Conservation (phyloP, 1,139 yeast species). For the Petasospora fabianii region DNA sequence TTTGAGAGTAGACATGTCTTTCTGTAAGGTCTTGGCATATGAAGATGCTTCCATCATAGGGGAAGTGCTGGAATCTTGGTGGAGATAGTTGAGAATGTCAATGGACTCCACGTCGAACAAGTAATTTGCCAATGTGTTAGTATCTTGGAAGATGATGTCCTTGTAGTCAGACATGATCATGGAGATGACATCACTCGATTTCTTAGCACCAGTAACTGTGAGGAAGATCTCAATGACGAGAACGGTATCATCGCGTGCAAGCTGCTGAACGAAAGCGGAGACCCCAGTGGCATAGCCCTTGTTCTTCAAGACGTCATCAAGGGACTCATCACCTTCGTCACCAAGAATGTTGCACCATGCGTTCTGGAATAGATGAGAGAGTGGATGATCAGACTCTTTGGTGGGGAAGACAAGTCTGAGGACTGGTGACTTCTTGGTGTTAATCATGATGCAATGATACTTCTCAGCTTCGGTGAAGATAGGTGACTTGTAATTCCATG, state of each 20-base stretch:
- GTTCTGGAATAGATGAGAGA: conserved; percentile 29
- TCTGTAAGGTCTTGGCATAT: conserved; percentile 37
- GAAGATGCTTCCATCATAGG: conserved; percentile 46
- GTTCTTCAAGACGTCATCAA: conserved; percentile 33
- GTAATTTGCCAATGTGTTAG: conserved; percentile 33
- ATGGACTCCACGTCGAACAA: conserved; percentile 44
- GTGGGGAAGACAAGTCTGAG: conserved; percentile 42
- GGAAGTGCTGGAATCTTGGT: conserved; percentile 33
- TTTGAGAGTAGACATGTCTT: conserved; percentile 29
- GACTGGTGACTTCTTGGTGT: conserved; percentile 28
- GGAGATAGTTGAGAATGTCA: conserved; percentile 42
- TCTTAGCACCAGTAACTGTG: conserved; percentile 39
- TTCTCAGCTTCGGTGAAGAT: conserved; percentile 24
- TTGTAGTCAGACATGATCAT: conserved; percentile 31
- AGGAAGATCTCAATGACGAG: conserved; percentile 45
- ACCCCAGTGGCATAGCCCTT: conserved; percentile 35
- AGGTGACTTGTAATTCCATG: conserved; percentile 16
- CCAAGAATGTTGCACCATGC: conserved; percentile 61
- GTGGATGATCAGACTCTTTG: neutral
- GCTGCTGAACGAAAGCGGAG: conserved; percentile 37
- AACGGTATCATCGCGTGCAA: conserved; percentile 34
- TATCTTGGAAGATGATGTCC: conserved; percentile 22
- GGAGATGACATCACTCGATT: conserved; percentile 31
- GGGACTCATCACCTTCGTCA: conserved; percentile 52
- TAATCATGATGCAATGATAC: conserved; percentile 29